Base-by-base conservation (phyloP, 345 rosid species). In the Acer negundo region DNA sequence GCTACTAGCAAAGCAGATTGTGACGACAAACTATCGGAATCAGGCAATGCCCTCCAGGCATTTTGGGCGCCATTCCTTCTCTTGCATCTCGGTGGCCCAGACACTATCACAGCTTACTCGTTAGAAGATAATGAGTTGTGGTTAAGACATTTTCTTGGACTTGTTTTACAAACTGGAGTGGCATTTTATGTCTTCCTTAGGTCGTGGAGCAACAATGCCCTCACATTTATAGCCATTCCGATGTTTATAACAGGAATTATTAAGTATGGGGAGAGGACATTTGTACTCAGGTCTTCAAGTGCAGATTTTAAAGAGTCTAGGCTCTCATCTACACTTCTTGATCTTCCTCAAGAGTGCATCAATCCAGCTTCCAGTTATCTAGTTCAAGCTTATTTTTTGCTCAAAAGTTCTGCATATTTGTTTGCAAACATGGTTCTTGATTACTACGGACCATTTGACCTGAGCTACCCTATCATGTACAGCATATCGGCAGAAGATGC, bases 31-130 rank as follows among this genome's bases (percentile, higher is more conserved):
- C n/a, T 1, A 0, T 4, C 10, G 10, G 20, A 20, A n/a, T 4
- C 62, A 10, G 3, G 17, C 5, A 7, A 44, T 17, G 67, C 3
- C 8, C 62, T 79, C 15, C n/a, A 61, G 6, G 83, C 75, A 1
- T 78, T 84, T 42, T 86, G 89, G 89, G 70, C 84, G 3, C 83
- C 89, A 3, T 82, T 86, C 59, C 77, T 86, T n/a, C 80, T 86
- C 42, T 46, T 84, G 58, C 89, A 86, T 76, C 74, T 86, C 1
- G 89, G 89, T 35, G 87, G 87, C 56, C 83, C 84, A 1, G 87
- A 84, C 64, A 78, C 84, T 62, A 83, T 87, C 62, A 85, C 87
- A 7, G 85, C 89, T 0, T 80, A 70, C 47, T 74, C 89, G 0
- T 55, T 84, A 7, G 84, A 84, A 15, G 87, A 86, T 75, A 84